Conservation (phyloP, 2,329 filamentous ascomycete genomes). For the Capronia epimyces region DNA sequence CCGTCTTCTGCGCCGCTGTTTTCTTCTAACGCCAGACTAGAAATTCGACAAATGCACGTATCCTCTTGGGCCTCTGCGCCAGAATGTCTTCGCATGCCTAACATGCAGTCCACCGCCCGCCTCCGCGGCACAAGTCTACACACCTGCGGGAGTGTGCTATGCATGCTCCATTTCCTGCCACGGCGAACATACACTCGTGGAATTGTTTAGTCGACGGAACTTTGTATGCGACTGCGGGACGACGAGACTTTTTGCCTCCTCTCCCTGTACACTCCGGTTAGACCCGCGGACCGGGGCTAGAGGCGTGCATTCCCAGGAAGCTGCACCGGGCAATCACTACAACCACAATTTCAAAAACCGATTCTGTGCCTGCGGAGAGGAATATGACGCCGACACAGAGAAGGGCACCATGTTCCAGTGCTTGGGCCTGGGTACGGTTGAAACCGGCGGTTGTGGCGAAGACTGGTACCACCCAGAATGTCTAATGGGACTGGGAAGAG, state of each 20-base stretch:
- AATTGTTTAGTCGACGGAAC: conserved; percentile 91
- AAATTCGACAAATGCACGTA: conserved; percentile 92
- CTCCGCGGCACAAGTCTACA: conserved; percentile 57
- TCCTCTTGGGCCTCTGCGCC: conserved; percentile 78
- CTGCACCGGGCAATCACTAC: conserved; percentile 72
- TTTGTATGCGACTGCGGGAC: conserved; percentile 97
- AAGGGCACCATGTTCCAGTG: conserved; percentile 99
- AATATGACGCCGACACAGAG: conserved; percentile 83
- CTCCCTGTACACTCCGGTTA: conserved; percentile 69
- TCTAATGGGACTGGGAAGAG: conserved; percentile 70
- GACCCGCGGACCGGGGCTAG: conserved; percentile 69
- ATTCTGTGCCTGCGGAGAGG: conserved; percentile 83
- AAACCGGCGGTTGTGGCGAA: conserved; percentile 86
- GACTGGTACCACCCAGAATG: conserved; percentile 98
- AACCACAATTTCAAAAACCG: conserved; percentile 92
- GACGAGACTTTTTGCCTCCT: conserved; percentile 63
- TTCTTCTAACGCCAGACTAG: conserved; percentile 42
- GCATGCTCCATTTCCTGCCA: conserved; percentile 96
- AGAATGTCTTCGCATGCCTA: conserved; percentile 84
- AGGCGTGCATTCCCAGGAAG: conserved; percentile 71
- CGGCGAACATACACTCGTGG: conserved; percentile 87
- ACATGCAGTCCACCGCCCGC: conserved; percentile 82
- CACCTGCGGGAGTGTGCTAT: conserved; percentile 83
- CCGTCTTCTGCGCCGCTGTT: conserved; percentile 20
- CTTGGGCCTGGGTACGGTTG: conserved; percentile 70